Percentiles rank a stretch among this genome's conserved stretches.
Evolutionary conservation across 2,329 filamentous ascomycete genomes (phyloP).

Genomic region (Fusarium secorum): DNA sequence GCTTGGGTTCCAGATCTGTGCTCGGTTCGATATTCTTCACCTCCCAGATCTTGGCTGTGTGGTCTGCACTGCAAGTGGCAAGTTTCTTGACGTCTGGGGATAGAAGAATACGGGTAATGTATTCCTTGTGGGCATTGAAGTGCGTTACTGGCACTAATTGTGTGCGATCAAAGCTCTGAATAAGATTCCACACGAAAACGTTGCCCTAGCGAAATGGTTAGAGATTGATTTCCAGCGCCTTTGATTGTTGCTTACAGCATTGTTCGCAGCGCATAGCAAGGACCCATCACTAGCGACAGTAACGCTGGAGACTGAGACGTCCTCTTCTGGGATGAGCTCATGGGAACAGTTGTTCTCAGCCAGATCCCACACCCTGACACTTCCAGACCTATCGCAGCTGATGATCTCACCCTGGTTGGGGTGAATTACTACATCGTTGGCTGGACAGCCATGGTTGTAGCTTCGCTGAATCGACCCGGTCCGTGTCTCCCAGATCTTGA

Average conservation of each 20-base stretch:
- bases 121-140: conserved; percentile 90
- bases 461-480: conserved; percentile 88
- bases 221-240: neutral
- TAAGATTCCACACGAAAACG: conserved; percentile 95
- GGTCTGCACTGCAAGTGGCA: conserved; percentile 91
- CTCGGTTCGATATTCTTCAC: conserved; percentile 72
- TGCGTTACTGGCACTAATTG: conserved; percentile 86
- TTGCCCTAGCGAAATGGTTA: conserved; percentile 72
- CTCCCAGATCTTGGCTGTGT: conserved; percentile 96
- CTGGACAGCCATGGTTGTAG: conserved; percentile 87
- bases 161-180: conserved; percentile 82
- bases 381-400: conserved; percentile 91
- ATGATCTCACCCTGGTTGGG: conserved; percentile 99
- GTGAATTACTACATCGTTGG: conserved; percentile 99
- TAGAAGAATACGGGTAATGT: conserved; percentile 89
- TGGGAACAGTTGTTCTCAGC: conserved; percentile 97
- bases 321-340: conserved; percentile 94
- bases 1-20: conserved; percentile 57
- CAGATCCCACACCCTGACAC: conserved; percentile 94
- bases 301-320: conserved; percentile 91
- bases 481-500: conserved; percentile 96
- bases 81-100: conserved; percentile 94
- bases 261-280: conserved; percentile 92
- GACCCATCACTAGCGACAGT: conserved; percentile 95
- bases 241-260: conserved; percentile 68